Base-by-base conservation (phyloP, 2,329 filamentous ascomycete species). In the Drechslera avenae region DNA sequence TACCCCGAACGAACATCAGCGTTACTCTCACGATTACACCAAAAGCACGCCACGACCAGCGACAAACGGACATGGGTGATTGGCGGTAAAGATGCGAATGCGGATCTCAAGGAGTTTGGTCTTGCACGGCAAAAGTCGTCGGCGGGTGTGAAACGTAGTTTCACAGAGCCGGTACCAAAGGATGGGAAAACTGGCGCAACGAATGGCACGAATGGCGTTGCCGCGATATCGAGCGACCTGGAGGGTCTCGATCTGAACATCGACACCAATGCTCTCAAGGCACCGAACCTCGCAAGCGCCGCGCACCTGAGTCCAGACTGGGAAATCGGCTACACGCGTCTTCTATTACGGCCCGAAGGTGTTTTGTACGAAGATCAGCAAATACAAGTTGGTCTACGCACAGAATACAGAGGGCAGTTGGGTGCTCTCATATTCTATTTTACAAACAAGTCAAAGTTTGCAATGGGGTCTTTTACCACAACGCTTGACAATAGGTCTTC, bases 11-110 rank as follows among this genome's bases (percentile, higher is more conserved):
- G 95, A 53, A 87, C 96, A 51, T 97, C 94, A 4, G 93, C 94
- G 1, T 79, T 99, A 21, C 80, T 99, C 9, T 97, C 93, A 32
- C 84, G 94, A 50, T 81, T 99, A 41, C 93, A 99, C 75, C 91
- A 96, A 75, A 97, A 96, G 77, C 91, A 95, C 66, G 89, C 89
- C 39, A 90, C 89, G 54, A 94, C 91, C 12, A 96, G 90, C 69
- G 94, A 99, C 73, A 95, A 95, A 77, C 85, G 93, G 55, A 97
- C 94, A 1, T 99, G 94, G 94, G 87, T 97, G 19, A 90, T 97
- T n/a, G 93, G 93, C 56, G 93, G 91, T 53, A 97, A 96, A 76
- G 91, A 95, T 70, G 93, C 92, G 50, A 97, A 97, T 70, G 80
- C 85, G 1, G 91, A 96, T 67, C 80, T 86, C 36, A 83, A 86